Base-by-base conservation (phyloP, 441 rosid species). In the Iberis amara region DNA sequence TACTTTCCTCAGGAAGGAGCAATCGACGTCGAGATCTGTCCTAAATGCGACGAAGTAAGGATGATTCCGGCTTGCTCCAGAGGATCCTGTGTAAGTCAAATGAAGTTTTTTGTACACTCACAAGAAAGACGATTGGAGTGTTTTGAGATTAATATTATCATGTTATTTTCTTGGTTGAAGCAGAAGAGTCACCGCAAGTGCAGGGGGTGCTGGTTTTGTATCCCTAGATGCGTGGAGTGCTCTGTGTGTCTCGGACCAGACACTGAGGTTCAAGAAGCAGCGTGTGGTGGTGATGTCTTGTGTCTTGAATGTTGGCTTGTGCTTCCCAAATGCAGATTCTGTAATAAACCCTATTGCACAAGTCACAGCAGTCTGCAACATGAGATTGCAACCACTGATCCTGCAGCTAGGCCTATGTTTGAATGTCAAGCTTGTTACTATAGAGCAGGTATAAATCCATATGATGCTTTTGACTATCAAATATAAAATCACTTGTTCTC, bases 261-360 rank as follows among this genome's bases (percentile, higher is more conserved):
- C 1, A 37, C 38, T 33, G 87, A 82, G 47, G 11, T 47, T 30
- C 91, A 79, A 48, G 83, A 78, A 49, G 58, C 84, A 18, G 73
- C 69, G 5, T 88, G 96, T 18, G 46, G 44, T 0, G 40, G 37
- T 0, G 90, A 80, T 13, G 37, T 61, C 4, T 26, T 85, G 57
- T 88, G 96, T 62, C 70, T 66, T 38, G 59, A 57, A 4, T 88
- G 96, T 52, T 92, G 98, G 96, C 73, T 84, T 59, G 68, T 10
- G 43, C 82, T 88, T 36, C 80, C 89, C 0, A 88, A 88, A 64
- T 92, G 98, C 41, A 67, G 62, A 39, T 69, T 71, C 38, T 88
- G 98, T 47, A 86, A 88, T 61, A 75, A 66, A 65, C 89, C 95
- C 0, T 83, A 82, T 21, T 88, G 98, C 50, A 62, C 63, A 32